These are phyloP conservation scores for Aspergillus novoparasiticus DNA, from an alignment of 2,329 filamentous ascomycete genomes.

Conservation along the genomic window DNA sequence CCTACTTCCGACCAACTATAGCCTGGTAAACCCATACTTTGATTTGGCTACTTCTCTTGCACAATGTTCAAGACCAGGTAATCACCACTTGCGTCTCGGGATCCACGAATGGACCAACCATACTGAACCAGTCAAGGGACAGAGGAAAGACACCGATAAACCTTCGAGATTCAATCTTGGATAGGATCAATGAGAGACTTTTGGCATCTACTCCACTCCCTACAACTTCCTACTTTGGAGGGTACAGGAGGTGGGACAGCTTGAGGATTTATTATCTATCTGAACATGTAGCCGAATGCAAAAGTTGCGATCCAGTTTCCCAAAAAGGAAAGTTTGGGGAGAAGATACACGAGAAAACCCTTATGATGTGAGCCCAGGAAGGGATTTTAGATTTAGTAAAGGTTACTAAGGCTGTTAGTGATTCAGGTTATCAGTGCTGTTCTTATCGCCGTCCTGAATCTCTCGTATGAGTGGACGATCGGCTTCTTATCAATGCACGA, in stretches of 20 bases:
- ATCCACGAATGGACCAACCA: background rate
- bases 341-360: background rate
- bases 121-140: background rate
- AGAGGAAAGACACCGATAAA: background rate
- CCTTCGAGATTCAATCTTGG: background rate
- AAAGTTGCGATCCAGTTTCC: background rate
- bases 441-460: background rate
- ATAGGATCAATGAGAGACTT: background rate
- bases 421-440: background rate
- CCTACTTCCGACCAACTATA: background rate
- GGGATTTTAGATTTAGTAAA: background rate
- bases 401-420: background rate
- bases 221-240: conserved; percentile 40
- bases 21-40: background rate
- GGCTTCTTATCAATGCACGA: background rate
- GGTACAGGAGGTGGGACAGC: conserved; percentile 36
- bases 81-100: background rate
- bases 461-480: background rate
- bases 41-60: background rate
- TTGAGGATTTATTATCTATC: background rate
- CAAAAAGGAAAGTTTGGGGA: background rate
- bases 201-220: conserved; percentile 12
- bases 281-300: background rate
- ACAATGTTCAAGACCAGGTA: background rate
- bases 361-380: background rate